Evolutionary conservation across 306 rosid species (phyloP), one percentile per base, ranked within the genome.

Genomic region (Adenanthera pavonina): DNA sequence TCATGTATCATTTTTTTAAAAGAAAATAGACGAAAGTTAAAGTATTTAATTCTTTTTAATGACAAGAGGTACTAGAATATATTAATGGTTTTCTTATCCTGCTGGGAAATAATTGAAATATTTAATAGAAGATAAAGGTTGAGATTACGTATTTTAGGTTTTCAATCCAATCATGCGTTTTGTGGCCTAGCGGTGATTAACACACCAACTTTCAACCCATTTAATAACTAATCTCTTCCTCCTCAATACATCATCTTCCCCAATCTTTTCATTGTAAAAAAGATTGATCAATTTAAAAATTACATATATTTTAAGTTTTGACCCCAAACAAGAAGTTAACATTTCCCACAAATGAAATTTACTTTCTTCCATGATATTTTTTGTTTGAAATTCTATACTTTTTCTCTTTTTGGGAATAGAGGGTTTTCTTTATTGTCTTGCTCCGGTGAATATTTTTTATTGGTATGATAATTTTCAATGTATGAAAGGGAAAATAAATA

Each of bases 141-240:
- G 80, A 72, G 82, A 87, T 87, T 86, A 84, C 84, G 87, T 75
- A 74, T 59, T 81, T 69, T 74, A 82, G 86, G 81, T 75, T 82
- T 52, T 6, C 68, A 61, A 78, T 74, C 85, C 76, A 77, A 87
- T 84, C 82, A 74, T 81, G 82, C 41, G 53, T 40, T 73, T 69
- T 20, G 80, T 66, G 81, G 68, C 84, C 61, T 65, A 60, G 76
- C 43, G 47, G 72, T 69, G 81, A 77, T 77, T 66, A 73, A 77
- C 34, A 44, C 78, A 74, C 77, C 80, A 60, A 69, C 77, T 70
- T 79, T 75, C 70, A 43, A 75, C 68, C 40, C 7, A 77, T 65
- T 49, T 75, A 74, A 53, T 77, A 64, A 25, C 61, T 67, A 16
- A 30, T 46, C 30, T 20, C 46, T 44, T 30, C 30, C 30, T 25